Conservation (phyloP, 345 rosid species). For the Rubroshorea leprosula region DNA sequence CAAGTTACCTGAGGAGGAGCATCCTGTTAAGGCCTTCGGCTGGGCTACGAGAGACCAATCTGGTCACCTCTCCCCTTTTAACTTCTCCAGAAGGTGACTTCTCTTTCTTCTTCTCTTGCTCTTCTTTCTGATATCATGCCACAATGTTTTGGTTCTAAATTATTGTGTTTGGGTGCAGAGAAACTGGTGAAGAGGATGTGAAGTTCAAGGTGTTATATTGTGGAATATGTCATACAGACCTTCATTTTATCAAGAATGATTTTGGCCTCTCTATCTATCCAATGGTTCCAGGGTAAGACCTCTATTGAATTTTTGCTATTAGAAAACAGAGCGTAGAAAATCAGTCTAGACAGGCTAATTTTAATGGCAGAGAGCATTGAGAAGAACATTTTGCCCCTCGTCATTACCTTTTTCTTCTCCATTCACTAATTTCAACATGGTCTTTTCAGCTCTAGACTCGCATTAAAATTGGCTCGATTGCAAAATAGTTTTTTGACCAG, state of each 20-base stretch:
- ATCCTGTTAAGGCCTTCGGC: conserved; percentile 27
- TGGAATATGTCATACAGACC: conserved; percentile 72
- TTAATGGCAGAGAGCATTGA: too few species aligned
- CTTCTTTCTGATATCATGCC: too few species aligned
- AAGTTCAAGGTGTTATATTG: conserved; percentile 52
- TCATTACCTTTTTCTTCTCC: too few species aligned
- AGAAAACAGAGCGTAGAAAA: background rate
- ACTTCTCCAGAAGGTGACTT: conserved; percentile 30
- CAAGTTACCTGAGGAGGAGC: conserved; percentile 20
- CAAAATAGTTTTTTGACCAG: too few species aligned
- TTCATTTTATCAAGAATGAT: conserved; percentile 41
- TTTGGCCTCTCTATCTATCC: conserved; percentile 53
- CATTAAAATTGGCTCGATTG: too few species aligned
- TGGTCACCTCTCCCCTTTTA: conserved; percentile 38
- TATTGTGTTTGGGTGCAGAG: conserved; percentile 24
- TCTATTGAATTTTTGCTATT: background rate
- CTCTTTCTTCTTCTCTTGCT: background rate
- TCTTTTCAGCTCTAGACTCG: too few species aligned
- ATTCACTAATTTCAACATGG: too few species aligned
- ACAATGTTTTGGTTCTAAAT: too few species aligned
- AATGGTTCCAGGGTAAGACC: conserved; percentile 57
- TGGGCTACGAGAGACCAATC: conserved; percentile 36
- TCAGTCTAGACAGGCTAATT: background rate
- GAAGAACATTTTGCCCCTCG: too few species aligned
- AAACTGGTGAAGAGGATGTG: conserved; percentile 56